Percentiles rank a stretch among this genome's conserved stretches.
Conservation (phyloP, 2,329 filamentous ascomycete genomes). For the Exophiala sp. region DNA sequence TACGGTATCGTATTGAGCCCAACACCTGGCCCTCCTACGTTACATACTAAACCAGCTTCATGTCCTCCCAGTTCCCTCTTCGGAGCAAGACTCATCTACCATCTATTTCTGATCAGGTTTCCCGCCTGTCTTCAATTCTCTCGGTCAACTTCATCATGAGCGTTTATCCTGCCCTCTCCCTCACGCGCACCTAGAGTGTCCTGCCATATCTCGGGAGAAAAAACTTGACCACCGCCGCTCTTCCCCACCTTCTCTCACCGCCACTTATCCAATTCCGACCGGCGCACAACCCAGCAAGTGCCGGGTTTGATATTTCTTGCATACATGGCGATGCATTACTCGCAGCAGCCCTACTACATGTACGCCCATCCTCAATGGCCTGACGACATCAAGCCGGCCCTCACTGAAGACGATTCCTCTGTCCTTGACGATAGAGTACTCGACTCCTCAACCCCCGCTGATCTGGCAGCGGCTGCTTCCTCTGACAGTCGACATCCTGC, state of each 20-base stretch:
- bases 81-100: slow-evolving; percentile 9
- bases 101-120: slow-evolving; percentile 12
- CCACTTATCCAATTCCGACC: slow-evolving; percentile 17
- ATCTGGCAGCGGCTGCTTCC: slow-evolving; percentile 39
- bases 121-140: slow-evolving; percentile 9
- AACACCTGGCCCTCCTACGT: slow-evolving; percentile 2
- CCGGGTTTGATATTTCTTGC: slow-evolving; percentile 8
- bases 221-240: slow-evolving; percentile 11
- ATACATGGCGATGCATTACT: slow-evolving; percentile 37
- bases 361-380: slow-evolving; percentile 41
- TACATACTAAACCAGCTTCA: slow-evolving; percentile 19
- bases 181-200: neutral
- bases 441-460: slow-evolving; percentile 45
- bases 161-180: neutral
- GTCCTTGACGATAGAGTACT: slow-evolving; percentile 47
- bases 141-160: neutral
- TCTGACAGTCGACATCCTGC: slow-evolving; percentile 40
- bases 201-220: neutral
- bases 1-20: slow-evolving; percentile 22
- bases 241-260: slow-evolving; percentile 23
- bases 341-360: slow-evolving; percentile 38
- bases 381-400: slow-evolving; percentile 39
- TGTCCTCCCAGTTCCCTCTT: slow-evolving; percentile 9
- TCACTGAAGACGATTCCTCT: slow-evolving; percentile 47
- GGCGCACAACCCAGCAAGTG: slow-evolving; percentile 16